phyloP scores from a whole-genome alignment of 768 basidiomycete species.

The Tulasnella sp. region DNA sequence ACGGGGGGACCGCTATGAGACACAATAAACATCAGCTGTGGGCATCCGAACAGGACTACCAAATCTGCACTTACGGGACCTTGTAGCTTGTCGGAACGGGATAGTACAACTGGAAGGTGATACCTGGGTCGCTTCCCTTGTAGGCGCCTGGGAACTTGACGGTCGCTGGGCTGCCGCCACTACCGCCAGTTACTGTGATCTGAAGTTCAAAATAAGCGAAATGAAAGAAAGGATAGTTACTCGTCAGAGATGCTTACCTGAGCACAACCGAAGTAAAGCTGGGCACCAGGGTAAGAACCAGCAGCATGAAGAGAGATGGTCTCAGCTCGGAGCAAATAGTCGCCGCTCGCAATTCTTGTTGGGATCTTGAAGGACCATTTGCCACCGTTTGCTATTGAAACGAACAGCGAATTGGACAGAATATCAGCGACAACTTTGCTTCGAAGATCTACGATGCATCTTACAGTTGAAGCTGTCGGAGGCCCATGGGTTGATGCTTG shows the following conservation, averaged over 20 bases:
- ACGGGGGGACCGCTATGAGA: too few relatives aligned
- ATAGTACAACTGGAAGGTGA: conserved; percentile 37
- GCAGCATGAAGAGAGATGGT: conserved; percentile 40
- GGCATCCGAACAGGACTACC: too few relatives aligned
- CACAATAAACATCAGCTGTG: too few relatives aligned
- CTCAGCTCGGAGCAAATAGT: conserved; percentile 40
- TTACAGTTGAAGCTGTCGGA: conserved; percentile 10
- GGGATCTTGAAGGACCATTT: conserved; percentile 37
- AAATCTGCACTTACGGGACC: too few relatives aligned
- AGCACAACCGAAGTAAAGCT: conserved; percentile 40
- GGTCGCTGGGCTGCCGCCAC: conserved; percentile 31
- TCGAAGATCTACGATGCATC: too few relatives aligned
- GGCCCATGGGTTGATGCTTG: too few relatives aligned
- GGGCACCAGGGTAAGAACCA: conserved; percentile 32
- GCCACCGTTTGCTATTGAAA: conserved; percentile 24
- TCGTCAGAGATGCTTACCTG: conserved; percentile 36
- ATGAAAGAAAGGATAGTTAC: background rate
- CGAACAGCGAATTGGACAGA: too few relatives aligned
- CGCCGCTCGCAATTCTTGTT: conserved; percentile 30
- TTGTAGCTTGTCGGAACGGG: too few relatives aligned
- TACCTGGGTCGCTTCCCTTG: conserved; percentile 33
- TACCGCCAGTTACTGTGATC: conserved; percentile 35
- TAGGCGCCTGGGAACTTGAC: conserved; percentile 40
- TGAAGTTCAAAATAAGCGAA: conserved; percentile 21
- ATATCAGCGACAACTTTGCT: too few relatives aligned